phyloP scores from a whole-genome alignment of 2,329 filamentous ascomycete species.

The Fusarium heterosporum region DNA sequence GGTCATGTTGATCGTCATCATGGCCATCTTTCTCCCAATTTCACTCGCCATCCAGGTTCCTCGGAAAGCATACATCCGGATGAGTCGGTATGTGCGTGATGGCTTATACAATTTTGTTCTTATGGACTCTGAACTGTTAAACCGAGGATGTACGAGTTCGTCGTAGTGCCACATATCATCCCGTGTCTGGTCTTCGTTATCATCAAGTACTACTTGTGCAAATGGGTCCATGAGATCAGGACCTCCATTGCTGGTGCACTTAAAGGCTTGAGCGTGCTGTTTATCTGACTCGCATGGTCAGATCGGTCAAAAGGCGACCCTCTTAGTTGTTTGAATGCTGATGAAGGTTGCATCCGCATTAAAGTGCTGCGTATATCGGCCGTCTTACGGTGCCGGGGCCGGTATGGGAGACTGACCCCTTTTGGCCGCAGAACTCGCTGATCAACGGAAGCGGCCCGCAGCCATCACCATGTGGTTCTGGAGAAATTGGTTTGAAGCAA shows the following conservation, averaged over 20 bases:
- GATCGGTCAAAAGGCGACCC: slow-evolving; percentile 36
- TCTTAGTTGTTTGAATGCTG: slow-evolving; percentile 42
- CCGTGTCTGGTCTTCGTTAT: slow-evolving; percentile 51
- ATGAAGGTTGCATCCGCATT: slow-evolving; percentile 51
- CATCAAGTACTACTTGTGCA: slow-evolving; percentile 52
- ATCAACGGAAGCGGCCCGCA: neutral
- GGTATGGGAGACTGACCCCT: slow-evolving; percentile 55
- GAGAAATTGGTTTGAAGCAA: neutral
- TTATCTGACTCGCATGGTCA: slow-evolving; percentile 44
- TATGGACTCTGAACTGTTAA: slow-evolving; percentile 47
- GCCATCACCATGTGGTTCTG: neutral
- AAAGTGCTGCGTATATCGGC: slow-evolving; percentile 52
- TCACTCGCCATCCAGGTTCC: slow-evolving; percentile 51
- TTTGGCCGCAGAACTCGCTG: slow-evolving; percentile 43
- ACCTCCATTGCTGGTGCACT: slow-evolving; percentile 46
- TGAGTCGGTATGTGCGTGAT: slow-evolving; percentile 47
- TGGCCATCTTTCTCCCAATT: slow-evolving; percentile 51
- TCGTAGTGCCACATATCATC: slow-evolving; percentile 50
- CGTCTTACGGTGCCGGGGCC: slow-evolving; percentile 53
- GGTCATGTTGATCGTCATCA: slow-evolving; percentile 39
- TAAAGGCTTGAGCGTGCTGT: slow-evolving; percentile 50
- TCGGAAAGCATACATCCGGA: slow-evolving; percentile 46
- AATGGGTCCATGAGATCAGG: slow-evolving; percentile 56
- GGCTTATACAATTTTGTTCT: slow-evolving; percentile 46
- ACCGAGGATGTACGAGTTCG: slow-evolving; percentile 51